A percentile compares a stretch with the other conserved stretches of the same genome.
phyloP scores from a whole-genome alignment of 2,329 filamentous ascomycete genomes.

The Aspergillus nomiae region DNA sequence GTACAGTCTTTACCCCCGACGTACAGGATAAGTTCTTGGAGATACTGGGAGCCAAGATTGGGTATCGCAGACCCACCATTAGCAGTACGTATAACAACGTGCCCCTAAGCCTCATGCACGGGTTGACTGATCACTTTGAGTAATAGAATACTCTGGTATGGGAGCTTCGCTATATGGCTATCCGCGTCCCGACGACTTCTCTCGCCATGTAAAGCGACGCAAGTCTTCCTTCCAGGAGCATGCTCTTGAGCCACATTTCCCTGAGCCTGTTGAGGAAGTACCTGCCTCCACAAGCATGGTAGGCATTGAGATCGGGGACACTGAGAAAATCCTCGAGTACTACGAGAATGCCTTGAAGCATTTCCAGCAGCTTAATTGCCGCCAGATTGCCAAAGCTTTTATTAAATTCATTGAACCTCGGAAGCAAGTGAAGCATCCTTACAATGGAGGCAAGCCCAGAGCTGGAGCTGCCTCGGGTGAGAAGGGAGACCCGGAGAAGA shows the following conservation, averaged over 20 bases:
- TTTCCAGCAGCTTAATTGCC: constrained; percentile 50
- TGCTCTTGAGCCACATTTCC: constrained; percentile 18
- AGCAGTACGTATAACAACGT: constrained; percentile 27
- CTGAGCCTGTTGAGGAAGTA: constrained; percentile 28
- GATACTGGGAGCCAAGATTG: constrained; percentile 32
- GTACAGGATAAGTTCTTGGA: constrained; percentile 40
- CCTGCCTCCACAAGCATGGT: constrained; percentile 27
- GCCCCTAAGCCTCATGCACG: not conserved
- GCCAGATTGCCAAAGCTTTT: constrained; percentile 48
- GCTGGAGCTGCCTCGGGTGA: constrained; percentile 38
- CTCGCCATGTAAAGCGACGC: constrained; percentile 34
- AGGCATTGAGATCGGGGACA: constrained; percentile 41
- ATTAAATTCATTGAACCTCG: constrained; percentile 51
- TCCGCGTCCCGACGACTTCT: constrained; percentile 13
- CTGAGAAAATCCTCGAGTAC: constrained; percentile 39
- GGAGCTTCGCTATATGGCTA: constrained; percentile 23
- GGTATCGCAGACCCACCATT: constrained; percentile 29
- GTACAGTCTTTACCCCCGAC: constrained; percentile 36
- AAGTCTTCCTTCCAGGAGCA: constrained; percentile 23
- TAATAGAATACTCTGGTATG: constrained; percentile 14
- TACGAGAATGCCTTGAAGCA: constrained; percentile 45
- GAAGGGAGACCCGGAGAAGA: constrained; percentile 45
- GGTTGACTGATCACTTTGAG: constrained; percentile 3
- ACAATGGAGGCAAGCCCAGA: constrained; percentile 47
- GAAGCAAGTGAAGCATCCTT: constrained; percentile 52